A percentile compares a stretch with the other conserved stretches of the same genome.
Conservation (phyloP, 2,329 filamentous ascomycete species). For the Pseudopyrenochaeta lycopersici region DNA sequence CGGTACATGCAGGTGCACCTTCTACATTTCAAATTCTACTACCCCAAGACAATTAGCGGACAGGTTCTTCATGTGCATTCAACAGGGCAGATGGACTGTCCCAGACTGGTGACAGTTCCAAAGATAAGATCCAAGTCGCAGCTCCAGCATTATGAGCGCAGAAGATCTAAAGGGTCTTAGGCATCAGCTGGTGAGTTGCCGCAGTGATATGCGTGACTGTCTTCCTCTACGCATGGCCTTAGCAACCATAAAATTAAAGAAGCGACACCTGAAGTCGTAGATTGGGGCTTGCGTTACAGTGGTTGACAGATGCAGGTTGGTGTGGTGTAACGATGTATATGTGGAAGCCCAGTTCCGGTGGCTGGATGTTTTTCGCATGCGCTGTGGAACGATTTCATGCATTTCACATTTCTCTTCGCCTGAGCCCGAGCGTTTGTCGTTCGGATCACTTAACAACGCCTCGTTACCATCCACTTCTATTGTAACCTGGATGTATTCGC, state of each 20-base stretch:
- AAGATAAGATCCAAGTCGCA: no score
- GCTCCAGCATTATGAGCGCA: no score
- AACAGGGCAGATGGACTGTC: no score
- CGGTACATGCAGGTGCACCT: no score
- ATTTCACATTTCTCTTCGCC: neutral
- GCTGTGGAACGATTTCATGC: neutral
- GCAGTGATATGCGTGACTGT: neutral
- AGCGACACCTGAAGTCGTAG: neutral
- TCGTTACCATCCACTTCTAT: no score
- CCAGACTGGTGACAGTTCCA: no score
- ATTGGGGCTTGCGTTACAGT: neutral
- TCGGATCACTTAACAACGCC: no score
- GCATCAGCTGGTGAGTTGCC: neutral
- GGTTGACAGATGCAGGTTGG: neutral
- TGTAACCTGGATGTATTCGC: neutral
- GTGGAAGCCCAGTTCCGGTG: neutral
- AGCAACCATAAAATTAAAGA: neutral
- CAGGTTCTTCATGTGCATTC: no score
- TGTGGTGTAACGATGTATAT: slow-evolving; percentile 2
- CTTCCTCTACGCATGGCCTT: neutral
- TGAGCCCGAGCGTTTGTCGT: no score
- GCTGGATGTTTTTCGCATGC: neutral
- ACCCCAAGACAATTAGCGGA: no score
- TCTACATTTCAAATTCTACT: no score
- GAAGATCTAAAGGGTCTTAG: no score